Base-by-base conservation (phyloP, 495 filamentous ascomycete species). In the Penicillium turbatum region DNA sequence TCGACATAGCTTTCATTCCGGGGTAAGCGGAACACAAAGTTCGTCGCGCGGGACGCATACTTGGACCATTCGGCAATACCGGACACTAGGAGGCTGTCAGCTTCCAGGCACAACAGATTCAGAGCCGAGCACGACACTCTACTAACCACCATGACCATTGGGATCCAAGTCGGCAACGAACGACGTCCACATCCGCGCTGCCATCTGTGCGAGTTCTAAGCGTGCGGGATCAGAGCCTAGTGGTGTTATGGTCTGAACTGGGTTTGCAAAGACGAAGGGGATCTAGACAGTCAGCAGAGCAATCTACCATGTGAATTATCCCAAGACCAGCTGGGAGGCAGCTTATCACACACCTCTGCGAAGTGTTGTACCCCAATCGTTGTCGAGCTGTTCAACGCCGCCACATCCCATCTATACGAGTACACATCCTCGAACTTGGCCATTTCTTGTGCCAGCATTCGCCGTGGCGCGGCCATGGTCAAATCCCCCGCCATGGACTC, bases 351-450 rank as follows among this genome's bases (percentile, higher is more conserved):
- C 49, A 70, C 69, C 59, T 72, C 70, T 26, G 70, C 67, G 36
- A 72, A 72, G 55, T 72, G 70, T 37, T 61, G 56, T 41, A 72
- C 67, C 0, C 70, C 70, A 52, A 72, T 70, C 0, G 29, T 54
- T 13, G 55, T 65, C 12, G 62, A 58, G 3, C 52, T 37, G 42
- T 72, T 72, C 19, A 67, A 24, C 12, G 66, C 64, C 0, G 70
- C 54, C 10, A 70, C 70, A 38, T 72, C 70, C 70, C 70, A 86
- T n/a, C 79, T 78, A 60, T 81, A 85, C 36, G 78, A 78, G 59
- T 79, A 85, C 0, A 82, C 78, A 6, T 68, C 52, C 6, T 76
- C 48, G 5, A 59, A 63, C 0, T 39, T 51, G 7, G 77, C 65
- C 76, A 80, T 83, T 0, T 72, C 60, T 47, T 78, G 48, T 37